phyloP scores from a whole-genome alignment of 2,329 filamentous ascomycete genomes.

The Phialophora tarda region DNA sequence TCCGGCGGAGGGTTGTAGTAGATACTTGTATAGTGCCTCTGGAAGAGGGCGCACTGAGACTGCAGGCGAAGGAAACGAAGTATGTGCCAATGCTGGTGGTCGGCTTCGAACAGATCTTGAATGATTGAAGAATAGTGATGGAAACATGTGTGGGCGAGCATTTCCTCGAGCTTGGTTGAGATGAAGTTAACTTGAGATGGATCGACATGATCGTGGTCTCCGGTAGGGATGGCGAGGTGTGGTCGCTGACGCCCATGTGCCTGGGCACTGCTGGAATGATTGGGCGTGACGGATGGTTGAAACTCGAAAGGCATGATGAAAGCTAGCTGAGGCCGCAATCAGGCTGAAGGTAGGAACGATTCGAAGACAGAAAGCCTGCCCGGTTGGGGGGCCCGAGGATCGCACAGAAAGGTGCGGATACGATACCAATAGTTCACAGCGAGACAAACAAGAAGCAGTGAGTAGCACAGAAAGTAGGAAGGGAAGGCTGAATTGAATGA shows the following conservation, averaged over 20 bases:
- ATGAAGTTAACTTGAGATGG: background rate
- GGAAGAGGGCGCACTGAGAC: background rate
- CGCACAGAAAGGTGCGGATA: background rate
- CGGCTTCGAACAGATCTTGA: background rate
- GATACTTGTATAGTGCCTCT: conserved; percentile 1
- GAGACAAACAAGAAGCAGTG: background rate
- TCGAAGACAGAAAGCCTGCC: background rate
- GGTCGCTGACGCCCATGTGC: background rate
- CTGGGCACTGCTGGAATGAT: background rate
- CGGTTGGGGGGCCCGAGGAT: background rate
- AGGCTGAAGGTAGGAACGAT: background rate
- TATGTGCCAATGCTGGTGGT: background rate
- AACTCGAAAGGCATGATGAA: background rate
- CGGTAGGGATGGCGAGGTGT: background rate
- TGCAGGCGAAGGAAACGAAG: background rate
- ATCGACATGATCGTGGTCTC: too few species aligned
- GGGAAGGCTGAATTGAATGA: background rate
- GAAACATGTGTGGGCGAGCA: conserved; percentile 2
- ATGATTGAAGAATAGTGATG: background rate
- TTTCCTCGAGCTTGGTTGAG: background rate
- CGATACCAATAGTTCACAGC: background rate
- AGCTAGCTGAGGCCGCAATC: background rate
- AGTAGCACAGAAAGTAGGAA: background rate
- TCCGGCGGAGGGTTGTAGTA: conserved; percentile 14
- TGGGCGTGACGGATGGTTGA: background rate